Evolutionary conservation across 1,284 basidiomycete genomes (phyloP).

Genomic region (Ustilago crameri): DNA sequence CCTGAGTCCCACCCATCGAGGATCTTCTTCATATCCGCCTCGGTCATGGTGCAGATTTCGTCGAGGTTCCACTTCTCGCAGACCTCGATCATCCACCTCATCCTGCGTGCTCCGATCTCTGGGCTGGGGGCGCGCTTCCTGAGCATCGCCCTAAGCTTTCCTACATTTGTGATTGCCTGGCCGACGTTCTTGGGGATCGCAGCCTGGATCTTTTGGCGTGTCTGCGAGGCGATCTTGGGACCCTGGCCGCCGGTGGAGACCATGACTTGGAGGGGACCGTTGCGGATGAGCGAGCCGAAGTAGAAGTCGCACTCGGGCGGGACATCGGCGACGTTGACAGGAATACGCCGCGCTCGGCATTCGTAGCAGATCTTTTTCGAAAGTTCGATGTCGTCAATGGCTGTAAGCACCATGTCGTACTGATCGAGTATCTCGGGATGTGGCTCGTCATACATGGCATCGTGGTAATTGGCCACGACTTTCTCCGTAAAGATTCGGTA

Average conservation of each 20-base stretch:
- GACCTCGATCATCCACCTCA: constrained; percentile 93
- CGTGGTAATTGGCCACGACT: constrained; percentile 52
- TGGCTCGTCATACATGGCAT: constrained; percentile 66
- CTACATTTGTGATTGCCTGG: constrained; percentile 83
- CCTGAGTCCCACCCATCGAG: constrained; percentile 68
- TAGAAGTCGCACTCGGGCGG: constrained; percentile 92
- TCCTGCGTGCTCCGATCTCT: constrained; percentile 77
- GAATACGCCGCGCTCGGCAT: constrained; percentile 78
- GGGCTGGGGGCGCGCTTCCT: constrained; percentile 82
- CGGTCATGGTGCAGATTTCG: constrained; percentile 77
- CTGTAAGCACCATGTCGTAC: constrained; percentile 89
- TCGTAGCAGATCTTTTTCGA: constrained; percentile 79
- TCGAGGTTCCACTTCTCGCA: constrained; percentile 87
- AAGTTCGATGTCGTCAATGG: constrained; percentile 84
- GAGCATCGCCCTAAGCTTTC: constrained; percentile 76
- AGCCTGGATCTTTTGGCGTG: constrained; percentile 78
- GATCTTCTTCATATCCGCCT: constrained; percentile 69
- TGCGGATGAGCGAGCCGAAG: constrained; percentile 91
- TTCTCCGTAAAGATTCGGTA: constrained; percentile 55
- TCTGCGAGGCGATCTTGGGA: constrained; percentile 87
- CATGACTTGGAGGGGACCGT: constrained; percentile 92
- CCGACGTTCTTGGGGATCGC: constrained; percentile 80
- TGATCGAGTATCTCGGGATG: constrained; percentile 24
- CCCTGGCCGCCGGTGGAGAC: constrained; percentile 94
- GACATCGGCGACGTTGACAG: constrained; percentile 96